Base-by-base conservation (phyloP, 768 basidiomycete species). In the Dictyophora rubrovolvata region DNA sequence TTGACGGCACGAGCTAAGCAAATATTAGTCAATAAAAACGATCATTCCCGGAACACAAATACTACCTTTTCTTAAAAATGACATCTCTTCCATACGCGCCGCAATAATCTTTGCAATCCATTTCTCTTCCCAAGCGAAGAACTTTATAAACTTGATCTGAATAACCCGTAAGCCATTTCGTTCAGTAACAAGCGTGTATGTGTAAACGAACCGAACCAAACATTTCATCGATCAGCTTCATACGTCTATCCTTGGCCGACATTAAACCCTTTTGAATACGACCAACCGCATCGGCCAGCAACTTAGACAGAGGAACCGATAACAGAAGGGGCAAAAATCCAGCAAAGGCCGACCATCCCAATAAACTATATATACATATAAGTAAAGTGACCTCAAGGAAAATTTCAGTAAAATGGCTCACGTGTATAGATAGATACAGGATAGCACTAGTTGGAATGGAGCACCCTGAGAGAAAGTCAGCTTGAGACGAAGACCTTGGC, bases 331-430 rank as follows among this genome's bases (percentile, higher is more conserved):
- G 70, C 2, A 74, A 36, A 23, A 77, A 72, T 8, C 78, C 78
- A 16, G 76, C 75, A 48, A 79, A 79, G 0, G 78, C 76, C 5
- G 74, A 69, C 56, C 72, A 68, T 1, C 78, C 78, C 5, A 79
- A 71, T n/a, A 79, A 70, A 46, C 74, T 74, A 59, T 18, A 60
- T 5, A 54, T 37, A 49, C 55, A 62, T 42, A 60, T 21, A n/a
- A 56, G n/a, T 56, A 59, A 10, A 60, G 28, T 35, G 23, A 46
- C 50, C 20, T 33, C 0, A 9, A n/a, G n/a, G n/a, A n/a, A 10
- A 36, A 23, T n/a, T 10, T n/a, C 20, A 48, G 9, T 14, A 9
- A 47, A 35, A n/a, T 23, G 14, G 63, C 67, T 62, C 54, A 70
- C 72, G 69, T 66, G 63, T 73, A 74, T 4, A 74, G 66, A 66